Percentiles rank a stretch among this genome's conserved stretches.
Conservation (phyloP, 2,329 filamentous ascomycete genomes). For the Scytalidium lignicola region DNA sequence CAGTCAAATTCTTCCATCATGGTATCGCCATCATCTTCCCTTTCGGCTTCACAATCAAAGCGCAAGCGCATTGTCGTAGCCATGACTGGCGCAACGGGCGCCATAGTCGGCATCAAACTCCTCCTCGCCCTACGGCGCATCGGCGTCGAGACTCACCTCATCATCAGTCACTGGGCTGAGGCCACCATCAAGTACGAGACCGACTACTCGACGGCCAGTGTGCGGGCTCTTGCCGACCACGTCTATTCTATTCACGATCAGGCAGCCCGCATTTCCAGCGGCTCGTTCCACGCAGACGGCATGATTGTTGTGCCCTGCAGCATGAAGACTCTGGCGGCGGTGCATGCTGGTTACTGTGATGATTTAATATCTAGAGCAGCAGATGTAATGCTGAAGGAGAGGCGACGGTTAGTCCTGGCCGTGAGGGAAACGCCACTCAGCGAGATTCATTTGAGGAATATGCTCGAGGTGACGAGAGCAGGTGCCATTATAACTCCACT, state of each 20-base stretch:
- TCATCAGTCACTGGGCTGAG: conserved; percentile 44
- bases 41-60: too few relatives aligned
- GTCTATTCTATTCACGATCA: conserved; percentile 37
- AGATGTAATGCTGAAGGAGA: conserved; percentile 42
- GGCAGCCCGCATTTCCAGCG: conserved; percentile 38
- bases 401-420: conserved; percentile 33
- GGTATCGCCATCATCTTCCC: too few relatives aligned
- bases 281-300: conserved; percentile 38
- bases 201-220: conserved; percentile 29
- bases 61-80: conserved; percentile 42
- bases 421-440: conserved; percentile 40
- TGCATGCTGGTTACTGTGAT: conserved; percentile 36
- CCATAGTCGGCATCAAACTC: conserved; percentile 36
- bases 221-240: conserved; percentile 33
- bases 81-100: conserved; percentile 45
- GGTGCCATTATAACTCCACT: conserved; percentile 40
- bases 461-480: conserved; percentile 32
- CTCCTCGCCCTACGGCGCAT: conserved; percentile 36
- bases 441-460: conserved; percentile 42
- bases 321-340: conserved; percentile 42
- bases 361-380: conserved; percentile 41
- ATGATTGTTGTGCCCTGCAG: conserved; percentile 45
- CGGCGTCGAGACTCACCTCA: conserved; percentile 41
- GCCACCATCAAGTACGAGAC: conserved; percentile 44
- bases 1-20: too few relatives aligned